phyloP scores from a whole-genome alignment of 2,329 filamentous ascomycete genomes.

The Fusarium piperis region DNA sequence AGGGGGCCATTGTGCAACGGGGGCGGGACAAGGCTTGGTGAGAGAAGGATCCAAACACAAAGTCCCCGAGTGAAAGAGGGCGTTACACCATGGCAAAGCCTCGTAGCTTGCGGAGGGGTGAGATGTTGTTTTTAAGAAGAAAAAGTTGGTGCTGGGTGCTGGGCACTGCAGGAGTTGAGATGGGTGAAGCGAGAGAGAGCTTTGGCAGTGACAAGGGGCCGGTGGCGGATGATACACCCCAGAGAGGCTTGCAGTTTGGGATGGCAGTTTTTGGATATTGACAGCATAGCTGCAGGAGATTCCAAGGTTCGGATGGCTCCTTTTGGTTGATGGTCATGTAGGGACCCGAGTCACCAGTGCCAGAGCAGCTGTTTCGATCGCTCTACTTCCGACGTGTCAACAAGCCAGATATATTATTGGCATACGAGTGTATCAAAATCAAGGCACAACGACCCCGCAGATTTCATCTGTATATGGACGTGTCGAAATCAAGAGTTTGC shows the following conservation, averaged over 20 bases:
- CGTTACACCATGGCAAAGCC: constrained; percentile 33
- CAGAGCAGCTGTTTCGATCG: constrained; percentile 17
- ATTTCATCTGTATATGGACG: background rate
- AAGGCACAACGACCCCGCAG: background rate
- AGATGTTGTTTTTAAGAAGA: constrained; percentile 17
- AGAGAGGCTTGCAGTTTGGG: constrained; percentile 16
- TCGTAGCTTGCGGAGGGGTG: constrained; percentile 29
- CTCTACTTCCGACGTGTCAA: constrained; percentile 7
- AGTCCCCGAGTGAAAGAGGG: background rate
- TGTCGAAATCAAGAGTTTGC: background rate
- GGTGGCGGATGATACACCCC: background rate
- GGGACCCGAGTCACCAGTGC: constrained; percentile 14
- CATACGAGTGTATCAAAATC: background rate
- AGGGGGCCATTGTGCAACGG: constrained; percentile 37
- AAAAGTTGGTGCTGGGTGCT: constrained; percentile 1
- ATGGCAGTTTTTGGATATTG: background rate
- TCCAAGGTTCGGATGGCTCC: background rate
- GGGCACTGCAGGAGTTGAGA: constrained; percentile 16
- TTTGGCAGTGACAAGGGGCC: constrained; percentile 12
- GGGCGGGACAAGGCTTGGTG: constrained; percentile 3
- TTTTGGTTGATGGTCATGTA: constrained; percentile 24
- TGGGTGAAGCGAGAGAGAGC: background rate
- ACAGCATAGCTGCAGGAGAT: background rate
- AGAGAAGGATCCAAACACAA: constrained; percentile 17
- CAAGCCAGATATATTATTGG: background rate